Percentiles rank a stretch among this genome's conserved stretches.
phyloP scores from a whole-genome alignment of 2,329 filamentous ascomycete genomes.

The Fusarium coffeatum region DNA sequence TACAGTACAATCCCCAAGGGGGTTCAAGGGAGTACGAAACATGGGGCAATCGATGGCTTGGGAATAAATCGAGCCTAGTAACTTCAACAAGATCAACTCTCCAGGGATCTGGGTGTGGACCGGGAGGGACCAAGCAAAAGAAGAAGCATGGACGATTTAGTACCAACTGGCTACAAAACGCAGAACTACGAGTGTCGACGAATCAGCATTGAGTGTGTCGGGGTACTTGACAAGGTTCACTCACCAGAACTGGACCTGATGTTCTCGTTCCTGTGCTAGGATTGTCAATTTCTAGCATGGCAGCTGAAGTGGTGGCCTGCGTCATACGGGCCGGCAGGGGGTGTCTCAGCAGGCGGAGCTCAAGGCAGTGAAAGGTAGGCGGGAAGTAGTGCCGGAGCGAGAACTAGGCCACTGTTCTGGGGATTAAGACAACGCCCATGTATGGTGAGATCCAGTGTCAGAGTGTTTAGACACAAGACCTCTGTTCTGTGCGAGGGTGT shows the following conservation, averaged over 20 bases:
- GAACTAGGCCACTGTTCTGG: constrained; percentile 38
- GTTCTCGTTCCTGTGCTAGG: constrained; percentile 40
- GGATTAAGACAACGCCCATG: constrained; percentile 29
- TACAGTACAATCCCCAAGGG: constrained; percentile 36
- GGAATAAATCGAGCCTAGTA: constrained; percentile 54
- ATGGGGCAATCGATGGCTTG: constrained; percentile 50
- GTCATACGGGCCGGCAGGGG: constrained; percentile 51
- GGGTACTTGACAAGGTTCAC: constrained; percentile 29
- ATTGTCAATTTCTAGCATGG: constrained; percentile 44
- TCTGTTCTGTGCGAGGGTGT: constrained; percentile 30
- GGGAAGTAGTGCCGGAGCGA: constrained; percentile 45
- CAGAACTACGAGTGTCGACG: constrained; percentile 49
- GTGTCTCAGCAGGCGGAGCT: constrained; percentile 52
- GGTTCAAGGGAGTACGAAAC: constrained; percentile 50
- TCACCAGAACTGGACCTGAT: constrained; percentile 40
- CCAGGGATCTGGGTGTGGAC: constrained; percentile 55
- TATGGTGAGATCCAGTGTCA: constrained; percentile 24
- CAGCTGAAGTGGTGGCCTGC: constrained; percentile 46
- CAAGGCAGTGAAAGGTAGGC: constrained; percentile 41
- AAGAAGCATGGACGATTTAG: constrained; percentile 45
- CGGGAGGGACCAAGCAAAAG: constrained; percentile 47
- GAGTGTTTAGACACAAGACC: constrained; percentile 15
- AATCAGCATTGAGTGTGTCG: constrained; percentile 40
- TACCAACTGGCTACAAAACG: constrained; percentile 49
- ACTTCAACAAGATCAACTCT: constrained; percentile 51